These are phyloP conservation scores for Gastrolobium villosum DNA, from an alignment of 306 rosid genomes.

Conservation along the genomic window DNA sequence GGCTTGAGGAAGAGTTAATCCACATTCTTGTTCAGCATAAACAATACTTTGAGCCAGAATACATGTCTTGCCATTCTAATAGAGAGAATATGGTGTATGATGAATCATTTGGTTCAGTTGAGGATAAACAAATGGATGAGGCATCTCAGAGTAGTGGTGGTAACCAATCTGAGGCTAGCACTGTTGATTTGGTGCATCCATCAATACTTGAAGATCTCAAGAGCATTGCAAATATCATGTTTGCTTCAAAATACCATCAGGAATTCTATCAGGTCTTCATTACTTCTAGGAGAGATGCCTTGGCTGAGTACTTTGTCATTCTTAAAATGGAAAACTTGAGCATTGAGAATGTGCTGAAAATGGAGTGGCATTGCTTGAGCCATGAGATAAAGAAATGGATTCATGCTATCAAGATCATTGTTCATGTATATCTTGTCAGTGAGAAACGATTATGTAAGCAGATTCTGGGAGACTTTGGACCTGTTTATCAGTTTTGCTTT, in stretches of 20 bases:
- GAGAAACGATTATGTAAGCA: constrained; percentile 67
- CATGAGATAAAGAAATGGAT: constrained; percentile 67
- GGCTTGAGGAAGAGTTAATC: constrained; percentile 65
- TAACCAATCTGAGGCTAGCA: constrained; percentile 36
- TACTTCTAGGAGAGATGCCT: constrained; percentile 59
- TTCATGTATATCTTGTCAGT: constrained; percentile 62
- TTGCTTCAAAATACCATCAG: constrained; percentile 62
- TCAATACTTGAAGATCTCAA: constrained; percentile 58
- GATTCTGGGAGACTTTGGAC: constrained; percentile 59
- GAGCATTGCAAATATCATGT: constrained; percentile 70
- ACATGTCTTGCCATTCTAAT: constrained; percentile 56
- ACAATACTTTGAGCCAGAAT: constrained; percentile 63
- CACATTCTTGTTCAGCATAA: constrained; percentile 64
- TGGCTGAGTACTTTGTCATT: constrained; percentile 61
- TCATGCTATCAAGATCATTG: constrained; percentile 57
- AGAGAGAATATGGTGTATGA: constrained; percentile 51
- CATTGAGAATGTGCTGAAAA: constrained; percentile 62
- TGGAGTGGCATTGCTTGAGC: constrained; percentile 66
- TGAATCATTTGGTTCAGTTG: constrained; percentile 58
- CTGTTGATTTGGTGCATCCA: constrained; percentile 61
- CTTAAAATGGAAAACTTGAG: constrained; percentile 59
- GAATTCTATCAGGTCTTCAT: constrained; percentile 66
- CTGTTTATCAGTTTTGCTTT: constrained; percentile 55
- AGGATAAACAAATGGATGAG: constrained; percentile 53
- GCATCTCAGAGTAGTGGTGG: constrained; percentile 14